phyloP scores from a whole-genome alignment of 257 asterid genomes.

The Prunella vulgaris region DNA sequence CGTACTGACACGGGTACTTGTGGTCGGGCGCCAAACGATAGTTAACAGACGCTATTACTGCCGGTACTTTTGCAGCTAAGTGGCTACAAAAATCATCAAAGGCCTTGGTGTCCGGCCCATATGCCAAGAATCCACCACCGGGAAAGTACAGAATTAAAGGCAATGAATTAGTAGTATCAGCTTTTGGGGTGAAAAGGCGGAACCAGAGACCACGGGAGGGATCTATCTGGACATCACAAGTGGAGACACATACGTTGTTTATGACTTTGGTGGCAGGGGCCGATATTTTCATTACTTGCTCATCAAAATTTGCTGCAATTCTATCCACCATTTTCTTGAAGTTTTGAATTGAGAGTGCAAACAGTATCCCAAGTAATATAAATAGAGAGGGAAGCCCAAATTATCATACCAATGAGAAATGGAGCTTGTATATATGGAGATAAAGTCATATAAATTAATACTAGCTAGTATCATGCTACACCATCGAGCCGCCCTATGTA shows the following conservation, averaged over 20 bases:
- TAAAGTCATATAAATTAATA: too few relatives aligned
- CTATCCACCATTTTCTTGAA: too few relatives aligned
- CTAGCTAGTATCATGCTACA: too few relatives aligned
- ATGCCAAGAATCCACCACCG: conserved; percentile 35
- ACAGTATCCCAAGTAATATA: too few relatives aligned
- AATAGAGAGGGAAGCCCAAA: too few relatives aligned
- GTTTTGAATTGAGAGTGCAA: too few relatives aligned
- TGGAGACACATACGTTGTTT: not conserved
- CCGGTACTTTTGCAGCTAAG: conserved; percentile 29
- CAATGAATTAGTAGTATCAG: not conserved
- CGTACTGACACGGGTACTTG: conserved; percentile 35
- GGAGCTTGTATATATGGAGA: too few relatives aligned
- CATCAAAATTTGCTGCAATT: too few relatives aligned
- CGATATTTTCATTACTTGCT: too few relatives aligned
- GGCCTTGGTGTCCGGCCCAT: conserved; percentile 17
- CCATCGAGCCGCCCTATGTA: too few relatives aligned
- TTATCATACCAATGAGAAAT: too few relatives aligned
- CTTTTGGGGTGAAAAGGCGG: conserved; percentile 6
- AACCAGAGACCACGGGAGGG: conserved; percentile 16
- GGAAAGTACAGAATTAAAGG: conserved; percentile 40
- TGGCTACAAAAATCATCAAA: conserved; percentile 27
- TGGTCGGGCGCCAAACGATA: conserved; percentile 41
- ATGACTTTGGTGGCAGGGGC: conserved; percentile 24
- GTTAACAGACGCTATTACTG: conserved; percentile 36
- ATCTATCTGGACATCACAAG: not conserved